Evolutionary conservation across 306 rosid genomes (phyloP).

Genomic region (Canavalia gladiata): DNA sequence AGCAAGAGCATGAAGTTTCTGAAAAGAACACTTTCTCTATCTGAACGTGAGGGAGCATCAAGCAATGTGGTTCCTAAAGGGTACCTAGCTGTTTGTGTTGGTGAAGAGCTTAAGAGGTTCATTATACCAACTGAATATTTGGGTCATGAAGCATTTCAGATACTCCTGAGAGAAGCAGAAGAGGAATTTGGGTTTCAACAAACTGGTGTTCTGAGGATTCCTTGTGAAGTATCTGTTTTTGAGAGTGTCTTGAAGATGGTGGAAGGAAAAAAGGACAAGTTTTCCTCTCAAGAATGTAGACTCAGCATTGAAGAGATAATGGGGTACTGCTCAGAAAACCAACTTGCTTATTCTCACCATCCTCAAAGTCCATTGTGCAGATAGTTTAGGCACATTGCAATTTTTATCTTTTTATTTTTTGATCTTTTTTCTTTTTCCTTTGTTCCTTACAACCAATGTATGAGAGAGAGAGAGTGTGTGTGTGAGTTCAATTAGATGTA

Average conservation of each 20-base stretch:
- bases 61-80: slow-evolving; percentile 78
- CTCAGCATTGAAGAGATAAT: slow-evolving; percentile 53
- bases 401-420: slow-evolving; percentile 17
- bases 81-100: slow-evolving; percentile 82
- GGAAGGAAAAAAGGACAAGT: slow-evolving; percentile 59
- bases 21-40: slow-evolving; percentile 74
- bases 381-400: slow-evolving; percentile 48
- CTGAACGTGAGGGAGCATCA: slow-evolving; percentile 57
- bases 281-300: slow-evolving; percentile 53
- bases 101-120: slow-evolving; percentile 78
- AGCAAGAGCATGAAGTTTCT: slow-evolving; percentile 77
- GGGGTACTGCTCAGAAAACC: slow-evolving; percentile 61
- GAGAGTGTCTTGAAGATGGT: slow-evolving; percentile 76
- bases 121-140: slow-evolving; percentile 77
- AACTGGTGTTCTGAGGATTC: slow-evolving; percentile 76
- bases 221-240: slow-evolving; percentile 75
- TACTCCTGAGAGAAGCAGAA: slow-evolving; percentile 82
- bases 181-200: slow-evolving; percentile 94
- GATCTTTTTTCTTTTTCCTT: not conserved
- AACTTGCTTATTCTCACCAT: slow-evolving; percentile 63
- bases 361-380: slow-evolving; percentile 87
- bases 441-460: slow-evolving; percentile 45
- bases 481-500: slow-evolving; percentile 49
- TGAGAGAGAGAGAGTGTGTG: slow-evolving; percentile 8
- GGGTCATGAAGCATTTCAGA: slow-evolving; percentile 66